These are phyloP conservation scores for Teunomyces panamensis DNA, from an alignment of 805 yeast species.

Conservation along the genomic window DNA sequence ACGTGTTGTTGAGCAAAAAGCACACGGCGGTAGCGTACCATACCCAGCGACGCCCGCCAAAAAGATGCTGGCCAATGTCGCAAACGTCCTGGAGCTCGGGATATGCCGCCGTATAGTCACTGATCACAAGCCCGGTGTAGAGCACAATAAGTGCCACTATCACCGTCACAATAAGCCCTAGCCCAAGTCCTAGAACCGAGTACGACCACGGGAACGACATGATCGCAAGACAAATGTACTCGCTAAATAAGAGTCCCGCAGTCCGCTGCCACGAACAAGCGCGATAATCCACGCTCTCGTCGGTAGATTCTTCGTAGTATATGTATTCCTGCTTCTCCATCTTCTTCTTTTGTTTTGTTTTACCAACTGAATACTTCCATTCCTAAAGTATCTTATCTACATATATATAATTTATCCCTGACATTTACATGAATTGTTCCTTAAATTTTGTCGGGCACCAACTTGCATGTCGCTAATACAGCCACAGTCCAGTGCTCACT, in stretches of 20 bases:
- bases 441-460: too few species aligned
- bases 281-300: constrained; percentile 40
- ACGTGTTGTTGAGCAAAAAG: constrained; percentile 52
- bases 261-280: constrained; percentile 58
- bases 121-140: constrained; percentile 54
- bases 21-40: constrained; percentile 59
- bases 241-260: constrained; percentile 57
- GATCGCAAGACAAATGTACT: constrained; percentile 59
- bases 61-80: constrained; percentile 57
- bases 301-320: too few species aligned
- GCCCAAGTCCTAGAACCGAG: constrained; percentile 56
- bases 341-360: too few species aligned
- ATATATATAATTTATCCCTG: too few species aligned
- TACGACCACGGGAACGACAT: constrained; percentile 69
- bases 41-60: constrained; percentile 49
- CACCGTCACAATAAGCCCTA: constrained; percentile 54
- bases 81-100: constrained; percentile 53
- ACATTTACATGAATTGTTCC: too few species aligned
- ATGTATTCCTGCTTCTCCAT: too few species aligned
- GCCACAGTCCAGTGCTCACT: too few species aligned
- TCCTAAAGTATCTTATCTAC: too few species aligned
- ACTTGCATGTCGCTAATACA: too few species aligned
- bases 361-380: too few species aligned
- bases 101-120: constrained; percentile 52
- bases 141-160: constrained; percentile 49